Evolutionary conservation across 2,329 filamentous ascomycete species (phyloP).

Genomic region (Chaetomiaceae sp.): DNA sequence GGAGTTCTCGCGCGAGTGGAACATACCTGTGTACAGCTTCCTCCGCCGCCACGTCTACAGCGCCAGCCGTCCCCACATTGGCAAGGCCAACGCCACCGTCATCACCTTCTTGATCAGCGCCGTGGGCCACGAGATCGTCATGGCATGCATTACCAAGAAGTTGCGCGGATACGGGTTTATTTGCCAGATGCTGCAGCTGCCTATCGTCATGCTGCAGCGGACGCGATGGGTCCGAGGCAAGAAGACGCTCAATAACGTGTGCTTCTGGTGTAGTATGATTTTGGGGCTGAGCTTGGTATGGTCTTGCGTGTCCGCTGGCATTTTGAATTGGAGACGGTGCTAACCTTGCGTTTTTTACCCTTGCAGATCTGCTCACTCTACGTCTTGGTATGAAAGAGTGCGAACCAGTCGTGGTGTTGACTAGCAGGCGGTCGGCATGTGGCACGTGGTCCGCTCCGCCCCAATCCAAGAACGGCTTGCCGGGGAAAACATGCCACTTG

Average conservation of each 20-base stretch:
- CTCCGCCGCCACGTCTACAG: slow-evolving; percentile 91
- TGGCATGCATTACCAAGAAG: slow-evolving; percentile 98
- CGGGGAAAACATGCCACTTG: background rate
- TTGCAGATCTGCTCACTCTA: slow-evolving; percentile 51
- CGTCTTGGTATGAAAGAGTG: slow-evolving; percentile 41
- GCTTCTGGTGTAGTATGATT: slow-evolving; percentile 92
- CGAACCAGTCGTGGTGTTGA: background rate
- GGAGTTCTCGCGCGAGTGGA: slow-evolving; percentile 95
- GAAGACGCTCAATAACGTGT: slow-evolving; percentile 78
- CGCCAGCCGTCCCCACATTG: slow-evolving; percentile 72
- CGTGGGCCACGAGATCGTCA: slow-evolving; percentile 87
- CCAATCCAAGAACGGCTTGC: background rate
- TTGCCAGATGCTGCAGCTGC: slow-evolving; percentile 94
- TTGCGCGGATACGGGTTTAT: slow-evolving; percentile 89
- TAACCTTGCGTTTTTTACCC: background rate
- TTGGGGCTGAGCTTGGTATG: slow-evolving; percentile 74
- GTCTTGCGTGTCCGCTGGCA: slow-evolving; percentile 22
- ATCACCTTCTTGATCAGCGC: slow-evolving; percentile 91
- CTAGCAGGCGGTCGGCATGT: background rate
- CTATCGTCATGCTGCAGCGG: slow-evolving; percentile 87
- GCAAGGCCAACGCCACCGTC: slow-evolving; percentile 70
- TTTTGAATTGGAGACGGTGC: background rate
- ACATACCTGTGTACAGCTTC: slow-evolving; percentile 95
- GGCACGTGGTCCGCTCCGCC: slow-evolving; percentile 11
- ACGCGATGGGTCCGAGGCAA: slow-evolving; percentile 70